These are phyloP conservation scores for Aspergillus baeticus DNA, from an alignment of 495 filamentous ascomycete genomes.

Conservation along the genomic window DNA sequence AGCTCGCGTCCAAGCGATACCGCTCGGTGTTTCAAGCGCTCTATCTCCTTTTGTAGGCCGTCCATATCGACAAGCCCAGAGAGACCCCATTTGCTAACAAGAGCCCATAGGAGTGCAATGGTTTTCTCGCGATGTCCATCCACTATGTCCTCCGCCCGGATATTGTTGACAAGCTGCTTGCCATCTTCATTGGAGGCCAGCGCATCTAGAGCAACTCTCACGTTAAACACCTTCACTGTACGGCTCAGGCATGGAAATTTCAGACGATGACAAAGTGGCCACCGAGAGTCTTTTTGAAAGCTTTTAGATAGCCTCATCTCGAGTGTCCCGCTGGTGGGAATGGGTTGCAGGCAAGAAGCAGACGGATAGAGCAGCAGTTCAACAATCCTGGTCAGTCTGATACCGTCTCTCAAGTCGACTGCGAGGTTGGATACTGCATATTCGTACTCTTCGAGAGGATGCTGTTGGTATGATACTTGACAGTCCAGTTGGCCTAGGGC, in stretches of 20 bases:
- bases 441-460: conserved; percentile 57
- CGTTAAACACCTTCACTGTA: conserved; percentile 61
- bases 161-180: conserved; percentile 28
- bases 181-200: conserved; percentile 41
- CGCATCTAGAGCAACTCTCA: conserved; percentile 56
- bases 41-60: conserved; percentile 52
- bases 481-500: conserved; percentile 57
- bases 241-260: conserved; percentile 59
- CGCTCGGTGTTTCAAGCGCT: conserved; percentile 35
- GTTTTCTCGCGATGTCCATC: conserved; percentile 69
- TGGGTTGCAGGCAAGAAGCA: too few relatives aligned
- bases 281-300: conserved; percentile 8
- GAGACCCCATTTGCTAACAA: conserved; percentile 59
- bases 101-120: conserved; percentile 58
- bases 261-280: conserved; percentile 56
- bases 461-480: conserved; percentile 51
- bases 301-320: neutral
- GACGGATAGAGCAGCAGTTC: conserved; percentile 59
- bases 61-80: conserved; percentile 53
- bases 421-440: conserved; percentile 62
- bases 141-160: conserved; percentile 61
- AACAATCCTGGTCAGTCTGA: conserved; percentile 58
- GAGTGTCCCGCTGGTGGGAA: conserved; percentile 14
- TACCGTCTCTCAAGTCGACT: conserved; percentile 63
- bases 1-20: conserved; percentile 15